These are phyloP conservation scores for Talaromyces sp. DNA, from an alignment of 2,329 filamentous ascomycete genomes.

Conservation along the genomic window DNA sequence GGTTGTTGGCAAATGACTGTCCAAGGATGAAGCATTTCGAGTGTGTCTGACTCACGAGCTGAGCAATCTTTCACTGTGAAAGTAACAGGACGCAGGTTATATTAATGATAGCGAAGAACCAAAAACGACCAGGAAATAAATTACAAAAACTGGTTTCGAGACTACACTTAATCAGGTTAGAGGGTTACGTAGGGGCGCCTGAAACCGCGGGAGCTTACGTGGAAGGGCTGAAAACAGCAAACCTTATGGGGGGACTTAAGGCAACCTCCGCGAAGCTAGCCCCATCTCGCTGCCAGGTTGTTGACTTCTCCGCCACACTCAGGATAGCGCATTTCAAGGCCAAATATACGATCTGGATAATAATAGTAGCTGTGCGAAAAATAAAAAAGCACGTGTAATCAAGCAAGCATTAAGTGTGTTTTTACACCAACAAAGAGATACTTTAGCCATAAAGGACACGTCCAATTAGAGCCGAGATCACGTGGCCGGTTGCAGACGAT, in stretches of 20 bases:
- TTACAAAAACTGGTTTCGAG: not conserved
- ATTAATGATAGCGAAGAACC: no score
- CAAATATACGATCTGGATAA: not conserved
- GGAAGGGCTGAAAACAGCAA: not conserved
- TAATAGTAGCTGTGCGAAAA: no score
- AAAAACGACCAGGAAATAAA: not conserved
- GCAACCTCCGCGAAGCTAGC: not conserved
- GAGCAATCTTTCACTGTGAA: not conserved
- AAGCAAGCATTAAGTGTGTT: not conserved
- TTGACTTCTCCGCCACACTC: no score
- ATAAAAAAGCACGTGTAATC: not conserved
- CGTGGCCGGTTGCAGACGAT: not conserved
- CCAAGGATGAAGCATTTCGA: not conserved
- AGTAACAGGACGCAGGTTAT: no score
- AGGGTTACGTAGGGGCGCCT: not conserved
- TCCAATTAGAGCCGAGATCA: not conserved
- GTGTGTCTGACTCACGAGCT: no score
- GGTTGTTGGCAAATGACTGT: not conserved
- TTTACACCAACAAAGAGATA: no score
- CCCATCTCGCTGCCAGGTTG: no score
- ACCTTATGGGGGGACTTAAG: not conserved
- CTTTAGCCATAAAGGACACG: not conserved
- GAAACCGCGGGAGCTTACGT: not conserved
- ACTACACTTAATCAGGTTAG: not conserved
- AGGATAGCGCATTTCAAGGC: no score